Evolutionary conservation across 139 green algal genomes (phyloP).

Genomic region (Choricystis sp.): DNA sequence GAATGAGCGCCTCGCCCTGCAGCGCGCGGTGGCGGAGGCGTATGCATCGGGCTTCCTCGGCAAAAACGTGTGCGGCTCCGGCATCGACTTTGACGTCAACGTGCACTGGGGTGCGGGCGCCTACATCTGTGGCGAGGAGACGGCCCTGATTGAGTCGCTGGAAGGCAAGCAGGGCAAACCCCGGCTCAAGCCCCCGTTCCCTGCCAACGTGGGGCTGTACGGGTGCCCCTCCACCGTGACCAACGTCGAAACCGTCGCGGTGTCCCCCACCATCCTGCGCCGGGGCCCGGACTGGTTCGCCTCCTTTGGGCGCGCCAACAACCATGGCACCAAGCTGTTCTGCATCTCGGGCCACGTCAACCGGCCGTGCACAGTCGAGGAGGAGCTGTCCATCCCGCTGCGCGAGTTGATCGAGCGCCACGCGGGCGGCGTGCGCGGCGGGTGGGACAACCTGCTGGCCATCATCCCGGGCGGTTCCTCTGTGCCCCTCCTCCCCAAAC

Average conservation of each 20-base stretch:
- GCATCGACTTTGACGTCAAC: conserved; percentile 87
- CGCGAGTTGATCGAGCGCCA: conserved; percentile 93
- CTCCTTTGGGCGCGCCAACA: conserved; percentile 90
- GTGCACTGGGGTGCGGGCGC: conserved; percentile 90
- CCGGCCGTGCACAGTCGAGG: conserved; percentile 92
- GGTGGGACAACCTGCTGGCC: conserved; percentile 96
- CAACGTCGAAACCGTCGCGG: conserved; percentile 94
- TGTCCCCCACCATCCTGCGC: conserved; percentile 90
- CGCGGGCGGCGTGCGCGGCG: conserved; percentile 81
- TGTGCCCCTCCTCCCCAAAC: conserved; percentile 80
- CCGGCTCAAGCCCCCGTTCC: conserved; percentile 93
- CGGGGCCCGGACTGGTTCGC: conserved; percentile 90
- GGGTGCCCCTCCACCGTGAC: conserved; percentile 94
- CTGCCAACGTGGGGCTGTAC: conserved; percentile 89
- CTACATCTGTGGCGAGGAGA: conserved; percentile 99
- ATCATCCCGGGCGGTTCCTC: conserved; percentile 94
- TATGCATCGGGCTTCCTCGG: conserved; percentile 75
- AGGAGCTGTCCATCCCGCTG: conserved; percentile 95
- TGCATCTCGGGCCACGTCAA: conserved; percentile 99
- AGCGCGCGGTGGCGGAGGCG: conserved; percentile 62
- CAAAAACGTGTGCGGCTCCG: conserved; percentile 86
- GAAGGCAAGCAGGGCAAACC: conserved; percentile 95
- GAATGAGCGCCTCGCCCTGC: conserved; percentile 67
- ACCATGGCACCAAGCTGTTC: conserved; percentile 96
- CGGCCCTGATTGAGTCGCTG: conserved; percentile 87